Evolutionary conservation across 169 alveolate species (phyloP), one percentile per base, ranked within the genome.

Genomic region (Plasmodium yoelii): DNA sequence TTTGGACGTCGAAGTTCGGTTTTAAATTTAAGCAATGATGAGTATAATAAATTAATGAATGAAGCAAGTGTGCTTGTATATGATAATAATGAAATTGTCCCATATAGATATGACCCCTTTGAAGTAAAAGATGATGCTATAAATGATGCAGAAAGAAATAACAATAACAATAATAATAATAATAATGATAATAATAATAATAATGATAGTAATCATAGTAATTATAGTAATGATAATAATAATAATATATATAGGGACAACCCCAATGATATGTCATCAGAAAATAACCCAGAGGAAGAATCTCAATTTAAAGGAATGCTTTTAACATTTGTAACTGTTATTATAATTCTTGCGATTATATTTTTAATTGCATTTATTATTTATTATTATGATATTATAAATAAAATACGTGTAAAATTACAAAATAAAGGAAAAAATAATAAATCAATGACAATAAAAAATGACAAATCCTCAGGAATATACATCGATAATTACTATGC

Each of bases 321-420:
- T 42, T 39, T 39, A 19, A 75, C 70, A 24, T 75, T 34, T 57
- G 34, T 67, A 49, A 75, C 64, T 75, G 19, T 34, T 56, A 75
- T 75, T 49, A 63, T 63, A 75, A 5, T 49, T 49, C 42, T 57
- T 24, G 68, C 64, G 18, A 46, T 61, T 26, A 24, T 75, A 49
- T 19, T 63, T 8, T 19, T 34, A 1, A 6, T 75, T 46, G 49
- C 7, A 49, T 75, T 75, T 61, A 57, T 75, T 12, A 49, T 75
- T 61, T 75, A 75, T 75, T 75, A 75, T 55, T 75, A 57, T 44
- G 75, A 75, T 55, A 5, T 75, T 22, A 75, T 75, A 75, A 63
- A 61, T 39, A 75, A 75, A 57, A 12, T 75, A 28, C 63, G 64
- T 44, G 24, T 53, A 47, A 64, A 28, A 61, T 49, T 75, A 42